phyloP scores from a whole-genome alignment of 345 rosid genomes.

The Salix koriyanagi region DNA sequence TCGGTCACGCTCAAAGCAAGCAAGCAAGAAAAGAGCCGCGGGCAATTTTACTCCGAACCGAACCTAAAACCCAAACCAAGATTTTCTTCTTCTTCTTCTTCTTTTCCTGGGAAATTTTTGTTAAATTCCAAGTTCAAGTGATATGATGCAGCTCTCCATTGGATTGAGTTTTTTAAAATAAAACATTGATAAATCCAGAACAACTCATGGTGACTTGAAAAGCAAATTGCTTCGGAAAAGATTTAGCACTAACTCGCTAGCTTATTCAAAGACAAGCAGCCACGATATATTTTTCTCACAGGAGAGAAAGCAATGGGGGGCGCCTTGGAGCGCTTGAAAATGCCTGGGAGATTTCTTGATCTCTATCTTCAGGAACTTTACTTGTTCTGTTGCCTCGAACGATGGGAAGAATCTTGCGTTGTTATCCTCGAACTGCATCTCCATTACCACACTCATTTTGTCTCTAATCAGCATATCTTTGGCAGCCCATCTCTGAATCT shows the following conservation, averaged over 20 bases:
- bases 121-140: neutral
- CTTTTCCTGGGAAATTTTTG: neutral
- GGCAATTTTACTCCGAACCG: neutral
- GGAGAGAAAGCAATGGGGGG: conserved; percentile 12
- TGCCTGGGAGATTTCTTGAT: neutral
- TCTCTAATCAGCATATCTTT: conserved; percentile 40
- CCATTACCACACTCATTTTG: conserved; percentile 31
- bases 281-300: conserved; percentile 16
- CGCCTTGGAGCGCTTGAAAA: conserved; percentile 2
- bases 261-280: neutral
- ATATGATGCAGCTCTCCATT: no score
- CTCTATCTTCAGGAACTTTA: neutral
- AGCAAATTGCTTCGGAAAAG: neutral
- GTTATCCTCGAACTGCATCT: conserved; percentile 17
- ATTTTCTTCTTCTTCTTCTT: neutral
- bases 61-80: neutral
- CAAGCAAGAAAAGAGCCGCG: neutral
- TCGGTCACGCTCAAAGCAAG: neutral
- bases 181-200: neutral
- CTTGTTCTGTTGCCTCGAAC: neutral
- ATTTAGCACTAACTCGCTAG: neutral
- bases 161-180: no score
- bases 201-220: neutral
- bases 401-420: neutral
- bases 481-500: conserved; percentile 54